A percentile compares a stretch with the other conserved stretches of the same genome.
Evolutionary conservation across 805 yeast genomes (phyloP).

Genomic region (Sporopachydermia lactativora): DNA sequence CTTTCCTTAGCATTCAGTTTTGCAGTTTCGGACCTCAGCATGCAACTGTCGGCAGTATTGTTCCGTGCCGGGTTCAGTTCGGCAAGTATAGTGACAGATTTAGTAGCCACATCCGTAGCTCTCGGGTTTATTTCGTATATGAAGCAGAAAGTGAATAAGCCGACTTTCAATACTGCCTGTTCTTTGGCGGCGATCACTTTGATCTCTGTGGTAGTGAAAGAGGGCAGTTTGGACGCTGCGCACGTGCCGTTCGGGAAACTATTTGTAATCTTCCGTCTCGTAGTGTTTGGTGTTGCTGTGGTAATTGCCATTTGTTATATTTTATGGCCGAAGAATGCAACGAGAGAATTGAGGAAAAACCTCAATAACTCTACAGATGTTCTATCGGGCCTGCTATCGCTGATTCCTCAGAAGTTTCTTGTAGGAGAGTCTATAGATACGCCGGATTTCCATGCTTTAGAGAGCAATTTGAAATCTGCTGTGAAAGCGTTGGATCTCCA

Average conservation of each 20-base stretch:
- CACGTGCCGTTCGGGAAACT: slow-evolving; percentile 41
- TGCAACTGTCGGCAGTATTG: slow-evolving; percentile 33
- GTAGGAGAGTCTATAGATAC: slow-evolving; percentile 29
- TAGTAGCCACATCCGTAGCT: slow-evolving; percentile 37
- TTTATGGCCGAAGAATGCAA: slow-evolving; percentile 51
- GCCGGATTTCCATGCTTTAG: slow-evolving; percentile 17
- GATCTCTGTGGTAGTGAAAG: slow-evolving; percentile 58
- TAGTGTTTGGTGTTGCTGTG: slow-evolving; percentile 42
- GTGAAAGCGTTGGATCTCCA: slow-evolving; percentile 25
- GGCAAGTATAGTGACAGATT: slow-evolving; percentile 37
- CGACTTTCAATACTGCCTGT: slow-evolving; percentile 71
- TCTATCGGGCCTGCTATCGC: slow-evolving; percentile 34
- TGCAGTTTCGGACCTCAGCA: slow-evolving; percentile 34
- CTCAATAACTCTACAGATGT: slow-evolving; percentile 37
- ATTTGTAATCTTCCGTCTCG: slow-evolving; percentile 40
- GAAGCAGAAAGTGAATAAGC: slow-evolving; percentile 53
- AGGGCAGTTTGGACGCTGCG: slow-evolving; percentile 50
- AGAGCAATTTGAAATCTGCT: slow-evolving; percentile 25
- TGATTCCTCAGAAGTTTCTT: slow-evolving; percentile 35
- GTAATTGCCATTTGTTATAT: slow-evolving; percentile 48
- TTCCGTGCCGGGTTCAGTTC: slow-evolving; percentile 32
- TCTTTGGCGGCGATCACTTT: slow-evolving; percentile 60
- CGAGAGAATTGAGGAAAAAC: slow-evolving; percentile 25
- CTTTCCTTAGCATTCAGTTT: slow-evolving; percentile 40
- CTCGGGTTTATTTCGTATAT: slow-evolving; percentile 54